Evolutionary conservation across 164 flowering plant genomes (phyloP).

Genomic region (Liriodendron chinense): DNA sequence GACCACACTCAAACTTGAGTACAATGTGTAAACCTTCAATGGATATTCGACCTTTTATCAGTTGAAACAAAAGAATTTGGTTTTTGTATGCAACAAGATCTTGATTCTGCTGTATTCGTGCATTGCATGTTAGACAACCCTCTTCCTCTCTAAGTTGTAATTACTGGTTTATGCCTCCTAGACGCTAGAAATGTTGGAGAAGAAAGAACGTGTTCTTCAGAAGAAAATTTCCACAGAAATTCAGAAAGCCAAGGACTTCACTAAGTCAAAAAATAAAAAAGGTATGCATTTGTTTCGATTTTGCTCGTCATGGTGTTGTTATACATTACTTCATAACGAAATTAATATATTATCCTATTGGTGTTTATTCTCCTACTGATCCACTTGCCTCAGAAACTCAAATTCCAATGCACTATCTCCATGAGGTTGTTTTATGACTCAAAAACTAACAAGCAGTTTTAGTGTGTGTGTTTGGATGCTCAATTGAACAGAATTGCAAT

Average conservation of each 20-base stretch:
- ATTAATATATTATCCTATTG: background rate
- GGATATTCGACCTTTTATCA: background rate
- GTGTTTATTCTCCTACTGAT: background rate
- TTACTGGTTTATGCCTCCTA: background rate
- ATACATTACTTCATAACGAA: background rate
- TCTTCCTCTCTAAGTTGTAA: background rate
- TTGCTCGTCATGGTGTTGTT: background rate
- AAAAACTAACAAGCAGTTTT: background rate
- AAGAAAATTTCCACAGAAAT: conserved; percentile 18
- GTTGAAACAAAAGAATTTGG: background rate
- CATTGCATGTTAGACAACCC: background rate
- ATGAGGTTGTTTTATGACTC: background rate
- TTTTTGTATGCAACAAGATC: background rate
- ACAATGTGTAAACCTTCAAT: no score
- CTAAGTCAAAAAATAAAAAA: conserved; percentile 22
- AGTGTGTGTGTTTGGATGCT: background rate
- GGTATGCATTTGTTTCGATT: conserved; percentile 1
- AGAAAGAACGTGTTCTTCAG: conserved; percentile 16
- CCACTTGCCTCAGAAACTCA: background rate
- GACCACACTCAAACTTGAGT: no score
- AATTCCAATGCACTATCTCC: background rate
- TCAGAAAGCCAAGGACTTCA: conserved; percentile 18
- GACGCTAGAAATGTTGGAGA: conserved; percentile 24
- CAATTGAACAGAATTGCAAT: background rate
- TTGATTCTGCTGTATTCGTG: background rate